Percentiles rank a stretch among this genome's conserved stretches.
phyloP scores from a whole-genome alignment of 148 eudicot species.

The Dysphania ambrosioides region DNA sequence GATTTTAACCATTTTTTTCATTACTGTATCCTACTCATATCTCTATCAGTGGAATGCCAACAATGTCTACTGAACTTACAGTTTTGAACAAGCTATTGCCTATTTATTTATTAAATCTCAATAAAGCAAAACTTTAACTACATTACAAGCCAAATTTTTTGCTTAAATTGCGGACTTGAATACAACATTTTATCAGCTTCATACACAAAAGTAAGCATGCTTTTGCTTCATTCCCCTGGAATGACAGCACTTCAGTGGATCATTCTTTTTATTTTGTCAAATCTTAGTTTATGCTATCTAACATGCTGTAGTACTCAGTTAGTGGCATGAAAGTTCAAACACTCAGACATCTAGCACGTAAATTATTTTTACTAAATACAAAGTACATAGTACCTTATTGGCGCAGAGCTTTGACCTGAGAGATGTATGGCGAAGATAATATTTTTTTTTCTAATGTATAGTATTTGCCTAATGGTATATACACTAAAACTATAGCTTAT shows the following conservation, averaged over 20 bases:
- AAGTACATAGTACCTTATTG: no score
- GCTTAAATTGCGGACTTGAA: neutral
- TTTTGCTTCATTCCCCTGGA: slow-evolving; percentile 3
- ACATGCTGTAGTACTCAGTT: neutral
- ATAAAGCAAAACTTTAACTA: neutral
- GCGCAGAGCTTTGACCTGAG: no score
- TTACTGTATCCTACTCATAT: slow-evolving; percentile 22
- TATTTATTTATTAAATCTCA: no score
- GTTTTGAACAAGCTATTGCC: neutral
- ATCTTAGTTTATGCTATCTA: neutral
- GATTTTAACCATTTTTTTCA: neutral
- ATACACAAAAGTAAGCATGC: neutral
- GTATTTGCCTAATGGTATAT: no score
- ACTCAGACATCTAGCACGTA: neutral
- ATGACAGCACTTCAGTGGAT: slow-evolving; percentile 5
- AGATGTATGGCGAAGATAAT: no score
- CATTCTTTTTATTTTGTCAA: neutral
- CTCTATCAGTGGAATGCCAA: slow-evolving; percentile 20
- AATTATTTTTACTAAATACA: no score
- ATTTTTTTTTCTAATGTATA: no score
- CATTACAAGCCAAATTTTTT: neutral
- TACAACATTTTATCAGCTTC: no score
- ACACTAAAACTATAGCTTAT: no score
- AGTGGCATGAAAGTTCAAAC: neutral
- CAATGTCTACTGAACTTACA: slow-evolving; percentile 2